A percentile compares a stretch with the other conserved stretches of the same genome.
phyloP scores from a whole-genome alignment of 73 alveolate genomes.

The Blepharisma stoltei region DNA sequence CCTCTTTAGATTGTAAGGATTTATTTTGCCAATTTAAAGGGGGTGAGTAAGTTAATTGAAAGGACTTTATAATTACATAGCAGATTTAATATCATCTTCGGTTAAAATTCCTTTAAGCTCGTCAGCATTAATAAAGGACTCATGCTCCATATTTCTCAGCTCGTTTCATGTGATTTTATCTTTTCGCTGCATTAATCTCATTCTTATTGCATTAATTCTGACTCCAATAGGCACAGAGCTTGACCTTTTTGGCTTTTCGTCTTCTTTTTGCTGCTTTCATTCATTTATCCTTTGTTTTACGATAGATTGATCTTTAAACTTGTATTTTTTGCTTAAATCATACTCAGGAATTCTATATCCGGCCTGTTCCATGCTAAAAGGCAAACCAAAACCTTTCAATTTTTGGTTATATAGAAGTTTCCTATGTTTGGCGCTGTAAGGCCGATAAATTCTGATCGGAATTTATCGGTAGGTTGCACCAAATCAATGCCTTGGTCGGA shows the following conservation, averaged over 20 bases:
- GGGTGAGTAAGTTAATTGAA: too few relatives aligned
- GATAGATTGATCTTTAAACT: background rate
- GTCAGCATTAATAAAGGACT: background rate
- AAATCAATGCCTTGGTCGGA: too few relatives aligned
- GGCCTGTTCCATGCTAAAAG: background rate
- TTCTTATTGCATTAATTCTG: slow-evolving; percentile 3
- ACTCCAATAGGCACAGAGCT: background rate
- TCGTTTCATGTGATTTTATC: slow-evolving; percentile 4
- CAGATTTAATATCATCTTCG: background rate
- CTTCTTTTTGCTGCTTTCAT: slow-evolving; percentile 4
- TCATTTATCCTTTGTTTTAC: background rate
- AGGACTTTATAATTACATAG: too few relatives aligned
- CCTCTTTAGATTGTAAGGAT: too few relatives aligned
- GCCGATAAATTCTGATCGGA: too few relatives aligned
- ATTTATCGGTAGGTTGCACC: too few relatives aligned
- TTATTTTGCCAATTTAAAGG: too few relatives aligned
- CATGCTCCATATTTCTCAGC: background rate
- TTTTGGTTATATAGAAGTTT: too few relatives aligned
- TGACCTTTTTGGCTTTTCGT: background rate
- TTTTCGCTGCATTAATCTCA: background rate
- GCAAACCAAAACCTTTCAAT: slow-evolving; percentile 13
- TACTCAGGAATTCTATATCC: slow-evolving; percentile 22
- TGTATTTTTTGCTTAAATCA: slow-evolving; percentile 17
- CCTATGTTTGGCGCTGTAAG: too few relatives aligned
- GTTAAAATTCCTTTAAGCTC: background rate